These are phyloP conservation scores for Xanthoconium purpureum DNA, from an alignment of 768 basidiomycete species.

Conservation along the genomic window DNA sequence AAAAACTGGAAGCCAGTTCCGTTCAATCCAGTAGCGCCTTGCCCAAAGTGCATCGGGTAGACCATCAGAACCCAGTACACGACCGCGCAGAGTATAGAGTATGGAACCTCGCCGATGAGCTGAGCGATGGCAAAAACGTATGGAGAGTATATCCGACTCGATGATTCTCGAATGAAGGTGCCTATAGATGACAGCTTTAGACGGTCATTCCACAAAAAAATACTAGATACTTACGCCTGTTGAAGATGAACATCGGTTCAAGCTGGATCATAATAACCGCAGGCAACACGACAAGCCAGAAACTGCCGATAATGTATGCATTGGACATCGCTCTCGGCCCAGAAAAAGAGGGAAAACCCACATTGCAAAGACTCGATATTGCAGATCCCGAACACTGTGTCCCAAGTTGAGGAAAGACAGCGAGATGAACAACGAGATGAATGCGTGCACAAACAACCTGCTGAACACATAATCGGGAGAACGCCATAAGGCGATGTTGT, in stretches of 20 bases:
- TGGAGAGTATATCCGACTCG: slow-evolving; percentile 82
- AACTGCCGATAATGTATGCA: slow-evolving; percentile 34
- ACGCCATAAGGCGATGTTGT: slow-evolving; percentile 73
- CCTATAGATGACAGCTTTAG: slow-evolving; percentile 20
- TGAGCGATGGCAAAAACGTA: slow-evolving; percentile 84
- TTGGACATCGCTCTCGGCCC: background rate
- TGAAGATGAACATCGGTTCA: slow-evolving; percentile 79
- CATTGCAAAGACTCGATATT: slow-evolving; percentile 82
- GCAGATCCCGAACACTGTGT: slow-evolving; percentile 58
- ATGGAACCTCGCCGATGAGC: slow-evolving; percentile 77
- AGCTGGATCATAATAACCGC: slow-evolving; percentile 69
- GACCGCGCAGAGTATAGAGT: slow-evolving; percentile 63
- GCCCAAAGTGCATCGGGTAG: slow-evolving; percentile 65
- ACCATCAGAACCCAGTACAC: slow-evolving; percentile 79
- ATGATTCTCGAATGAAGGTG: slow-evolving; percentile 56
- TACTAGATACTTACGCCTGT: slow-evolving; percentile 43
- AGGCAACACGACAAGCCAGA: slow-evolving; percentile 66
- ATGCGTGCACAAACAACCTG: slow-evolving; percentile 71
- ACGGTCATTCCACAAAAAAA: background rate
- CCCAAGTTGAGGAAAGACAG: slow-evolving; percentile 79
- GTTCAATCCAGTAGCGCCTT: slow-evolving; percentile 55
- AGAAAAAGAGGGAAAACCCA: slow-evolving; percentile 31
- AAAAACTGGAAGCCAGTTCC: slow-evolving; percentile 73
- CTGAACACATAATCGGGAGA: slow-evolving; percentile 85
- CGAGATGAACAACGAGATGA: slow-evolving; percentile 68